Conservation (phyloP, 495 filamentous ascomycete species). For the Aspergillus sclerotiicarbonarius region DNA sequence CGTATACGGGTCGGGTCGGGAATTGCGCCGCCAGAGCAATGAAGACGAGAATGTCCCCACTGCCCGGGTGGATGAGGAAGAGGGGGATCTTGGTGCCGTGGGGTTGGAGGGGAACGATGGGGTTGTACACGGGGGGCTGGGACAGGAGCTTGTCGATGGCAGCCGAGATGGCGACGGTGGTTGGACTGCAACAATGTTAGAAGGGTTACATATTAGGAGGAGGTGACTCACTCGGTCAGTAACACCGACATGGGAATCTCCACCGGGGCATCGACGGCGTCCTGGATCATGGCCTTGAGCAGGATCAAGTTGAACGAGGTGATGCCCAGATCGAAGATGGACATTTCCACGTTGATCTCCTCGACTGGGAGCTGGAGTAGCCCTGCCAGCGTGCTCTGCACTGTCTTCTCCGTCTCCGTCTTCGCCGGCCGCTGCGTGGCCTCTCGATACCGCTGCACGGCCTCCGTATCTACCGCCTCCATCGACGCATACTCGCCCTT, state of each 20-base stretch:
- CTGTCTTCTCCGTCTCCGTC: slow-evolving; percentile 10
- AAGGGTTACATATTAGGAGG: no score
- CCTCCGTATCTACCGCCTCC: slow-evolving; percentile 1
- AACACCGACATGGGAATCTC: slow-evolving; percentile 10
- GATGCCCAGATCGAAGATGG: slow-evolving; percentile 38
- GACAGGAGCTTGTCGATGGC: slow-evolving; percentile 27
- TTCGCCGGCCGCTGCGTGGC: background rate
- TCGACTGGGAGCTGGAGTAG: slow-evolving; percentile 9
- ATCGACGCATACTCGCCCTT: slow-evolving; percentile 23
- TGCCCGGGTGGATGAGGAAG: slow-evolving; percentile 57
- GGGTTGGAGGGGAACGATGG: slow-evolving; percentile 44
- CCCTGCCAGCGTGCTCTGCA: no score
- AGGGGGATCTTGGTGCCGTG: slow-evolving; percentile 44
- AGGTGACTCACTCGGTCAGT: background rate
- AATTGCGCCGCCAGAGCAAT: slow-evolving; percentile 46
- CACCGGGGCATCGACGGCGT: background rate
- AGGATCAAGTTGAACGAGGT: slow-evolving; percentile 41
- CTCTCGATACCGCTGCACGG: background rate
- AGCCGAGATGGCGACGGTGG: no score
- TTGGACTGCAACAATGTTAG: no score
- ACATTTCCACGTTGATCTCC: slow-evolving; percentile 25
- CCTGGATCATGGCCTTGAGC: slow-evolving; percentile 10
- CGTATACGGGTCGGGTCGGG: slow-evolving; percentile 51
- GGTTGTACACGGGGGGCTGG: slow-evolving; percentile 35
- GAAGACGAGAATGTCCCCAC: slow-evolving; percentile 58